Evolutionary conservation across 1,284 basidiomycete genomes (phyloP).

Genomic region (Polyporus tsugae): DNA sequence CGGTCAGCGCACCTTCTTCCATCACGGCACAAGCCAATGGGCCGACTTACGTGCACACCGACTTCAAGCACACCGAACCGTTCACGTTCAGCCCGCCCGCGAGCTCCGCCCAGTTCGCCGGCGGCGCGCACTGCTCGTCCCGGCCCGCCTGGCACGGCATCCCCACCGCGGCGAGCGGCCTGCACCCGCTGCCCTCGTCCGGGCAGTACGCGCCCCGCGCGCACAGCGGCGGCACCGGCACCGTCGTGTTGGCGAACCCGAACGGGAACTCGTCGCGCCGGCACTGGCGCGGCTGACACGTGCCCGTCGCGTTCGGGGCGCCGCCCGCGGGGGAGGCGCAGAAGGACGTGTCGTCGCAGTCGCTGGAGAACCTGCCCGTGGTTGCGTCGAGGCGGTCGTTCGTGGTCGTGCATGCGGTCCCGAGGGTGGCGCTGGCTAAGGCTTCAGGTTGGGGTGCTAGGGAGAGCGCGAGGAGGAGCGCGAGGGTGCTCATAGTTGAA

Average conservation of each 20-base stretch:
- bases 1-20: neutral
- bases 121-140: constrained; percentile 72
- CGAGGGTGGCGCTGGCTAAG: constrained; percentile 26
- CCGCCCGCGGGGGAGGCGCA: constrained; percentile 49
- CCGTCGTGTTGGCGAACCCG: constrained; percentile 53
- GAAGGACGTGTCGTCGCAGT: constrained; percentile 70
- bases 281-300: constrained; percentile 59
- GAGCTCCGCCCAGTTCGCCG: constrained; percentile 51
- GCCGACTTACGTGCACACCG: constrained; percentile 64
- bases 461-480: neutral
- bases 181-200: constrained; percentile 74
- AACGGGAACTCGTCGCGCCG: constrained; percentile 73
- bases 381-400: constrained; percentile 64
- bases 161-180: constrained; percentile 54
- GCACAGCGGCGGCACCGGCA: constrained; percentile 65
- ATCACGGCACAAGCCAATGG: no score
- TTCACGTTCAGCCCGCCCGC: constrained; percentile 57
- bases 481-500: neutral
- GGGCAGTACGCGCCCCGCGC: constrained; percentile 68
- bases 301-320: constrained; percentile 40
- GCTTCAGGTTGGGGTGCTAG: neutral
- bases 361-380: constrained; percentile 68
- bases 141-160: constrained; percentile 71
- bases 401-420: constrained; percentile 40
- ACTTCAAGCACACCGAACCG: constrained; percentile 69